phyloP scores from a whole-genome alignment of 2,329 filamentous ascomycete genomes.

The Bipolaris sorokiniana region DNA sequence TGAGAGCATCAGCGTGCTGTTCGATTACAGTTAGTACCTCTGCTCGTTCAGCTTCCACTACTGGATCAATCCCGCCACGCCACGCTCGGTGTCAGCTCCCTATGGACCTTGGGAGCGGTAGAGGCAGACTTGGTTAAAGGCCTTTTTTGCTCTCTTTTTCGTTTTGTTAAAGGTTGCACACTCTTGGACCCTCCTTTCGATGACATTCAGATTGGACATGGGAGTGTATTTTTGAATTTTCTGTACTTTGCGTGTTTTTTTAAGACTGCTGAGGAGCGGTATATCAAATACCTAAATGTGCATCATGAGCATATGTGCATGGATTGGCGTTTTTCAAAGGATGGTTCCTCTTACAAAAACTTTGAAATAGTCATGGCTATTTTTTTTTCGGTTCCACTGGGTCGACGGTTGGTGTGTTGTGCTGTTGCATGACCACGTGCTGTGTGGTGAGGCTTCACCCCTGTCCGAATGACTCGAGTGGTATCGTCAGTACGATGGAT shows the following conservation, averaged over 20 bases:
- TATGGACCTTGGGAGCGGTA: background rate
- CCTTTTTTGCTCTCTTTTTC: background rate
- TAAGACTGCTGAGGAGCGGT: slow-evolving; percentile 28
- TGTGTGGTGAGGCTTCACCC: background rate
- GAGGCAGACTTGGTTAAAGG: background rate
- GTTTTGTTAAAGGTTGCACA: background rate
- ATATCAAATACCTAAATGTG: slow-evolving; percentile 24
- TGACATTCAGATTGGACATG: background rate
- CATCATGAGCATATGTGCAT: slow-evolving; percentile 19
- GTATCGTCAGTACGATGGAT: background rate
- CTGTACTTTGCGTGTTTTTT: slow-evolving; percentile 7
- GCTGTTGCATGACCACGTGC: background rate
- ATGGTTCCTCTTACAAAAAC: slow-evolving; percentile 3
- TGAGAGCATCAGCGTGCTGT: slow-evolving; percentile 95
- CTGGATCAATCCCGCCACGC: background rate
- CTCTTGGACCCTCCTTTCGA: slow-evolving; percentile 1
- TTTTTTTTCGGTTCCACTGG: background rate
- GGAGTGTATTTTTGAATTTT: background rate
- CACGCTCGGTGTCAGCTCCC: background rate
- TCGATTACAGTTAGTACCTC: slow-evolving; percentile 73
- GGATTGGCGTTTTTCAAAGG: slow-evolving; percentile 16
- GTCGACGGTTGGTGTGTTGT: background rate
- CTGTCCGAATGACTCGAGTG: background rate
- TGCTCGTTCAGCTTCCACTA: slow-evolving; percentile 8
- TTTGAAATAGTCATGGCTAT: background rate